Conservation (phyloP, 139 green algal species). For the Prasinococcaceae sp. region DNA sequence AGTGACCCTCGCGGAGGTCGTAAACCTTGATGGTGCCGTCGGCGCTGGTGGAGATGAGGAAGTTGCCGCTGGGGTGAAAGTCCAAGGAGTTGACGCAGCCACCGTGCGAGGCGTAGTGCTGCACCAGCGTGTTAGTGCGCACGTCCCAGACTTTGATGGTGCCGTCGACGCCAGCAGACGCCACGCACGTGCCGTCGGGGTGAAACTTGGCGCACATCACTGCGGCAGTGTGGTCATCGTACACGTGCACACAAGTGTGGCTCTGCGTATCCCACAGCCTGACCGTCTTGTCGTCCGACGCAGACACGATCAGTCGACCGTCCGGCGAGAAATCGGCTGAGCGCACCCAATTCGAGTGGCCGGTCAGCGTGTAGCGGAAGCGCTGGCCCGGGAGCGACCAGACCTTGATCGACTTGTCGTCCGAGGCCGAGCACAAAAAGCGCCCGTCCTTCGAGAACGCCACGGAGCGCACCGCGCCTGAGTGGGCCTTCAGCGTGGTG, state of each 20-base stretch:
- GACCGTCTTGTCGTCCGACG: slow-evolving; percentile 64
- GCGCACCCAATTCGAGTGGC: slow-evolving; percentile 81
- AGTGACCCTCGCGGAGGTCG: slow-evolving; percentile 70
- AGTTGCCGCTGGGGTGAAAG: slow-evolving; percentile 64
- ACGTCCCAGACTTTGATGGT: slow-evolving; percentile 57
- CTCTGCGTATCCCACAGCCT: slow-evolving; percentile 64
- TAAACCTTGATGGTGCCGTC: slow-evolving; percentile 75
- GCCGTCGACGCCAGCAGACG: slow-evolving; percentile 40
- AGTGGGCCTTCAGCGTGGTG: slow-evolving; percentile 69
- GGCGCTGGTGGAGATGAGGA: slow-evolving; percentile 55
- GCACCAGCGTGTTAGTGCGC: slow-evolving; percentile 49
- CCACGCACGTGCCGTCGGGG: slow-evolving; percentile 69
- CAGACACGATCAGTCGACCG: slow-evolving; percentile 51
- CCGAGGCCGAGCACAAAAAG: slow-evolving; percentile 51
- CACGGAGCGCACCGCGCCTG: slow-evolving; percentile 57
- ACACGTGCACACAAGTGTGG: slow-evolving; percentile 38
- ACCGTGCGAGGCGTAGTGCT: slow-evolving; percentile 58
- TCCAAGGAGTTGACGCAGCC: slow-evolving; percentile 47
- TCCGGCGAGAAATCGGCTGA: slow-evolving; percentile 53
- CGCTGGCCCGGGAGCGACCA: slow-evolving; percentile 59
- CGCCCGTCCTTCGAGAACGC: slow-evolving; percentile 55
- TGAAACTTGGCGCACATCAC: slow-evolving; percentile 58
- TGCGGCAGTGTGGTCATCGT: slow-evolving; percentile 39
- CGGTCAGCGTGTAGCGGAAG: slow-evolving; percentile 59
- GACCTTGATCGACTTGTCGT: slow-evolving; percentile 84